These are phyloP conservation scores for Penicillium sp. DNA, from an alignment of 2,329 filamentous ascomycete genomes.

Conservation along the genomic window DNA sequence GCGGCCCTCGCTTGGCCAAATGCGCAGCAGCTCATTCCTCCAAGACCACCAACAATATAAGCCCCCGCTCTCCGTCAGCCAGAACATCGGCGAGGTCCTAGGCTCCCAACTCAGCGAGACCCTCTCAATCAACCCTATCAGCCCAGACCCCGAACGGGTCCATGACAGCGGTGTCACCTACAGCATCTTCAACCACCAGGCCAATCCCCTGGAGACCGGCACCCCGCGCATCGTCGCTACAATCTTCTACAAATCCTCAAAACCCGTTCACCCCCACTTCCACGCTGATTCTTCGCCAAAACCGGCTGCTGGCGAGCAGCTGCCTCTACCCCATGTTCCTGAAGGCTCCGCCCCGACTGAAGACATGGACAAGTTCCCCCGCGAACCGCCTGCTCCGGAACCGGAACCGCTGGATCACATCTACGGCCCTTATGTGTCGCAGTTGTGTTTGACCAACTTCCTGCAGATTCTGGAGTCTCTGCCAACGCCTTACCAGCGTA, in stretches of 20 bases:
- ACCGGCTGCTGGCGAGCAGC: conserved; percentile 34
- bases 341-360: conserved; percentile 52
- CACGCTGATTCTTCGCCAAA: conserved; percentile 50
- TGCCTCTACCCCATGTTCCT: conserved; percentile 43
- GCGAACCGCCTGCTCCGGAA: conserved; percentile 55
- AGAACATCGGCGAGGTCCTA: conserved; percentile 40
- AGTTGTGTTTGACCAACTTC: conserved; percentile 58
- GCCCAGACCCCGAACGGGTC: conserved; percentile 40
- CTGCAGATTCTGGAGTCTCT: conserved; percentile 52
- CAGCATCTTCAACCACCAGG: conserved; percentile 46
- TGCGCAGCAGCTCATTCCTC: conserved; percentile 47
- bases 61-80: conserved; percentile 33
- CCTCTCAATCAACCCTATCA: conserved; percentile 38
- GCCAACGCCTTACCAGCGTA: conserved; percentile 50
- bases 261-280: conserved; percentile 45
- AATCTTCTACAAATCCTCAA: conserved; percentile 49
- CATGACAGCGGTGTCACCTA: conserved; percentile 49
- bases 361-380: conserved; percentile 54
- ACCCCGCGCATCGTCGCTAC: conserved; percentile 49
- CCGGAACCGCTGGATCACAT: conserved; percentile 57
- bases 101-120: conserved; percentile 29
- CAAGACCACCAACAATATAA: conserved; percentile 52
- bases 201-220: conserved; percentile 39
- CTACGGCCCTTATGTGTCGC: conserved; percentile 56
- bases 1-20: conserved; percentile 46